Conservation (phyloP, 2,329 filamentous ascomycete species). For the Microsporum ferrugineum region DNA sequence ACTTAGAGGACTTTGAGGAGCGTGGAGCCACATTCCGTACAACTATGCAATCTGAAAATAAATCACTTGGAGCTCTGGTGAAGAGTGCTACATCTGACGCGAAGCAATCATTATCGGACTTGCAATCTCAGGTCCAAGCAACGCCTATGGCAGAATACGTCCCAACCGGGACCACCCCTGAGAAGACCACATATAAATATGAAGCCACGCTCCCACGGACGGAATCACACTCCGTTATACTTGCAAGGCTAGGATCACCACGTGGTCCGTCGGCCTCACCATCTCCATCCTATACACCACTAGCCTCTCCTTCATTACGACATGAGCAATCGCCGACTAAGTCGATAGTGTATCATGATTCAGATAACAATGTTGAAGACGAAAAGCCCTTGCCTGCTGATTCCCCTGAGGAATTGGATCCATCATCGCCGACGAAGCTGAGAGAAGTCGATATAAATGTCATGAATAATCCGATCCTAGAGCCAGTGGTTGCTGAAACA, state of each 20-base stretch:
- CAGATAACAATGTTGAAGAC: conserved; percentile 23
- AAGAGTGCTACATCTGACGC: conserved; percentile 49
- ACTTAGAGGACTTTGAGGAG: conserved; percentile 57
- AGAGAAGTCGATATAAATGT: conserved; percentile 44
- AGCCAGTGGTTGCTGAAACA: conserved; percentile 5
- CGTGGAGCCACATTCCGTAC: conserved; percentile 57
- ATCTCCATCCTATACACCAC: background rate
- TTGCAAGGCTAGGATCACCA: conserved; percentile 40
- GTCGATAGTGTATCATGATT: conserved; percentile 43
- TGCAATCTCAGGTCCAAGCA: conserved; percentile 57
- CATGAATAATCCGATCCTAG: conserved; percentile 24
- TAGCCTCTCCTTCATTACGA: conserved; percentile 6
- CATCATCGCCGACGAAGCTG: conserved; percentile 34
- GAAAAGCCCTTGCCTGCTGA: conserved; percentile 21
- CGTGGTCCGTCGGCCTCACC: conserved; percentile 18
- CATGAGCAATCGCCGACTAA: conserved; percentile 37
- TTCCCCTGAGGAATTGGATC: conserved; percentile 16
- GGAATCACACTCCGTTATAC: conserved; percentile 46
- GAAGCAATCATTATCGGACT: conserved; percentile 56
- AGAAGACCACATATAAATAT: conserved; percentile 70
- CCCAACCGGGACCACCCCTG: conserved; percentile 75
- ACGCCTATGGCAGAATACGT: conserved; percentile 66
- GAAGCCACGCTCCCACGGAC: conserved; percentile 70
- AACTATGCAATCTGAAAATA: conserved; percentile 53
- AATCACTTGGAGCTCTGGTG: conserved; percentile 49